phyloP scores from a whole-genome alignment of 768 basidiomycete species.

The Phanerochaete carnosa region DNA sequence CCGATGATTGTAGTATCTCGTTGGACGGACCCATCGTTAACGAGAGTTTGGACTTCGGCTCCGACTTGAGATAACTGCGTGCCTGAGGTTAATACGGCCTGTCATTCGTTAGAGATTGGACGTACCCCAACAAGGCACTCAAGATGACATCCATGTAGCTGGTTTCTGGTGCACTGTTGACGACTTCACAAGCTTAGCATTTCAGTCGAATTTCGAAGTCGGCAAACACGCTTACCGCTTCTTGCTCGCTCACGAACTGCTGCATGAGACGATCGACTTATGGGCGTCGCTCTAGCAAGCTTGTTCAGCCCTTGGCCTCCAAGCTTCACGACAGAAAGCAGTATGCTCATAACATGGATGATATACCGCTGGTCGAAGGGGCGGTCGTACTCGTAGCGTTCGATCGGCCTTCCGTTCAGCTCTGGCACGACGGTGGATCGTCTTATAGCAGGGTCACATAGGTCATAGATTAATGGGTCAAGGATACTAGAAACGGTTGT shows the following conservation, averaged over 20 bases:
- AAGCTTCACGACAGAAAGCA: conserved; percentile 77
- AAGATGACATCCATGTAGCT: conserved; percentile 78
- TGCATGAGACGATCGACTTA: conserved; percentile 63
- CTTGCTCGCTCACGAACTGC: conserved; percentile 62
- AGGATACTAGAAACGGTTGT: conserved; percentile 56
- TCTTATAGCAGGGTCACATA: conserved; percentile 67
- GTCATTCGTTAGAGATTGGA: neutral
- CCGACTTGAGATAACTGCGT: conserved; percentile 71
- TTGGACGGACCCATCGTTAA: conserved; percentile 61
- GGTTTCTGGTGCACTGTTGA: conserved; percentile 34
- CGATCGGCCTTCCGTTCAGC: conserved; percentile 63
- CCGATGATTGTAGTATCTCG: conserved; percentile 62
- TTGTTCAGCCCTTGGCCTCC: conserved; percentile 89
- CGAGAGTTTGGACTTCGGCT: conserved; percentile 51
- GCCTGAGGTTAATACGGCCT: neutral
- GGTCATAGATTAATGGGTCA: conserved; percentile 80
- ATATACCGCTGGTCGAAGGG: conserved; percentile 75
- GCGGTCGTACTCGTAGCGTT: conserved; percentile 64
- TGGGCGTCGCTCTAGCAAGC: conserved; percentile 57
- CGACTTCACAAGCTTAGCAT: conserved; percentile 7
- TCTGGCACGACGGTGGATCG: conserved; percentile 47
- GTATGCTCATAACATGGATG: conserved; percentile 70
- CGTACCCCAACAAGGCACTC: conserved; percentile 63
- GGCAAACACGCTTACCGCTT: conserved; percentile 44
- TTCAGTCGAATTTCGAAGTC: neutral